Evolutionary conservation across 2,329 filamentous ascomycete species (phyloP), one percentile per base, ranked within the genome.

Genomic region (Sphaerulina musiva): DNA sequence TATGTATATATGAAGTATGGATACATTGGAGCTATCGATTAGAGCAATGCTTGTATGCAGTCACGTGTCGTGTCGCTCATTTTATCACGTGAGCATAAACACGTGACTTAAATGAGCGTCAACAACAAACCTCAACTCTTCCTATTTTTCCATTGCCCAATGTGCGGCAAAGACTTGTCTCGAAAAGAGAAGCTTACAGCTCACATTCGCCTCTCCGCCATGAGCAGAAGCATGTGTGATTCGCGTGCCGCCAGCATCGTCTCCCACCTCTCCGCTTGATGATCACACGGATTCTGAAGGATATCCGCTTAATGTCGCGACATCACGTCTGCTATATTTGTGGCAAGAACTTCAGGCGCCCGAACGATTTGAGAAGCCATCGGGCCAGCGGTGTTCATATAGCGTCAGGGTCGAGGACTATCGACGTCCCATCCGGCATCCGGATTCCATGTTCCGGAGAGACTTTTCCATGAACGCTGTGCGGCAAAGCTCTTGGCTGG

Each of bases 91-190:
- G 3, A 20, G 20, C 20, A 20, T 4, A 2, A 2, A 20, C 20
- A 20, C 20, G 20, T 20, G 20, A 20, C 20, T 20, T 20, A 20
- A 20, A 20, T 20, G 20, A 20, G 20, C 20, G 20, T 4, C 20
- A 20, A 20, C 20, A 20, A 20, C 20, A 20, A 20, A 44, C 34
- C 12, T 7, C 11, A 20, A 39, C 1, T 29, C 29, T 14, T 17
- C 14, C 14, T 1, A 17, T 17, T 17, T 17, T 40, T 51, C 31
- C 43, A 51, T 12, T 51, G 48, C 20, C 48, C 48, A 9, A 14
- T 32, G 6, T 51, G 48, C 29, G 48, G 40, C 39, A 51, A 51
- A 36, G 48, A 40, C 12, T 32, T 51, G n/a, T 51, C 48, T 4
- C 42, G 48, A 14, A 38, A 43, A 10, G 48, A 51, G 39, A 51